Percentiles rank a stretch among this genome's conserved stretches.
Conservation (phyloP, 805 yeast species). For the Komagataella pastoris region DNA sequence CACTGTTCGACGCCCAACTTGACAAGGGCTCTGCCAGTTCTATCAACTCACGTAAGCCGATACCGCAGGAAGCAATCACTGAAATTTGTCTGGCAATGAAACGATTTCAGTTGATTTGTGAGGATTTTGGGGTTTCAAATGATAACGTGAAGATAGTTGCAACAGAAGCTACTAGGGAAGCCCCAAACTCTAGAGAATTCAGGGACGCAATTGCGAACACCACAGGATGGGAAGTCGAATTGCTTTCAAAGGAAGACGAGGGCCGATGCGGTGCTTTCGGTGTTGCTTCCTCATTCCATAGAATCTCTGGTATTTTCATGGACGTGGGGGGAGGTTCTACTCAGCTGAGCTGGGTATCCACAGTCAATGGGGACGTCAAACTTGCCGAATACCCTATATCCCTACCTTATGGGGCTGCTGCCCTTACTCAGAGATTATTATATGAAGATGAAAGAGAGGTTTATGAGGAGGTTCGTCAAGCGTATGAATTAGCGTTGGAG, state of each 20-base stretch:
- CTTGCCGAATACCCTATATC: slow-evolving; percentile 42
- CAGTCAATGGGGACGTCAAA: slow-evolving; percentile 38
- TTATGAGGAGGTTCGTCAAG: slow-evolving; percentile 37
- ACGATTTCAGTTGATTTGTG: slow-evolving; percentile 57
- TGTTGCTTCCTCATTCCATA: slow-evolving; percentile 59
- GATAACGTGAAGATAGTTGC: slow-evolving; percentile 56
- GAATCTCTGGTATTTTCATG: slow-evolving; percentile 53
- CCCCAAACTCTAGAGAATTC: slow-evolving; percentile 48
- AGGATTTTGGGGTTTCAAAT: slow-evolving; percentile 55
- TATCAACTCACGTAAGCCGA: slow-evolving; percentile 27
- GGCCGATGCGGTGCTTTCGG: slow-evolving; percentile 60
- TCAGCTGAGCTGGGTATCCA: slow-evolving; percentile 57
- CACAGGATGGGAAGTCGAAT: slow-evolving; percentile 53
- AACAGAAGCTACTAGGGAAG: slow-evolving; percentile 64
- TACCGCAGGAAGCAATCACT: slow-evolving; percentile 39
- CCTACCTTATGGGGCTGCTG: slow-evolving; percentile 66
- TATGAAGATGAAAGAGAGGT: slow-evolving; percentile 35
- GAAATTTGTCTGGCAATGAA: slow-evolving; percentile 53
- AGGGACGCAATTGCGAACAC: slow-evolving; percentile 40
- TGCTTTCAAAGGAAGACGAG: slow-evolving; percentile 50
- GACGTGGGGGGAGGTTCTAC: slow-evolving; percentile 66
- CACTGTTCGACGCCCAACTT: slow-evolving; percentile 50
- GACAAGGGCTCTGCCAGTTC: slow-evolving; percentile 16
- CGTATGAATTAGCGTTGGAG: slow-evolving; percentile 35
- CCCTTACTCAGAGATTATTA: slow-evolving; percentile 40